Evolutionary conservation across 1,139 yeast genomes (phyloP).

Genomic region (Taphrina communis): DNA sequence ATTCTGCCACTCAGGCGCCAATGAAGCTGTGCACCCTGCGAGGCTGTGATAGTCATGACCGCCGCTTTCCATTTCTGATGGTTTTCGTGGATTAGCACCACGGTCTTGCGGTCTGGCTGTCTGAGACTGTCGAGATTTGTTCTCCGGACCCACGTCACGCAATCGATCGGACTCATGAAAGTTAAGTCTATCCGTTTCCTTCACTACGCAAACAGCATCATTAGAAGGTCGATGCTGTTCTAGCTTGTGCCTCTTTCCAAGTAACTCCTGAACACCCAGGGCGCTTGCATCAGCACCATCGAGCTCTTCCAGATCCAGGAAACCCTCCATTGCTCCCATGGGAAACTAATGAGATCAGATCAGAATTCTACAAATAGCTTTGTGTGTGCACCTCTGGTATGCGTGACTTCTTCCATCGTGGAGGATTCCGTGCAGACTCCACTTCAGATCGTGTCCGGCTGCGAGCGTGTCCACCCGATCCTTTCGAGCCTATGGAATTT

Average conservation of each 20-base stretch:
- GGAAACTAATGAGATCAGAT: slow-evolving; percentile 49
- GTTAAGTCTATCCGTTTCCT: not conserved
- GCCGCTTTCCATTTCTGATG: slow-evolving; percentile 5
- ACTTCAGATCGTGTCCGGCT: not conserved
- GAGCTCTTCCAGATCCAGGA: slow-evolving; percentile 89
- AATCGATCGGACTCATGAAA: not conserved
- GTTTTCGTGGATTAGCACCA: not conserved
- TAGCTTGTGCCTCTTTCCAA: not conserved
- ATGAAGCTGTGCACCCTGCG: slow-evolving; percentile 54
- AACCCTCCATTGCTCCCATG: slow-evolving; percentile 80
- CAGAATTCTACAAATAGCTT: not conserved
- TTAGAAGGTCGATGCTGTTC: not conserved
- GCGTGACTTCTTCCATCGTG: slow-evolving; percentile 1
- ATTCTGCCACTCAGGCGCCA: slow-evolving; percentile 67
- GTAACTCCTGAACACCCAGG: not conserved
- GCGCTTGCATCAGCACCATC: slow-evolving; percentile 60
- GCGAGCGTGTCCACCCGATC: not conserved
- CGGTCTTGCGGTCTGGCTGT: not conserved
- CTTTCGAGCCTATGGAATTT: not conserved
- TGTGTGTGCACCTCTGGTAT: slow-evolving; percentile 5
- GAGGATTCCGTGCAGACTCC: not conserved
- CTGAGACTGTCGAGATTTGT: too few relatives aligned
- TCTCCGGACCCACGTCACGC: too few relatives aligned
- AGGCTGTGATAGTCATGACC: slow-evolving; percentile 37
- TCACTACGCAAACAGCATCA: too few relatives aligned